Base-by-base conservation (phyloP, 176 grass and related monocot genomes). In the Areca catechu region DNA sequence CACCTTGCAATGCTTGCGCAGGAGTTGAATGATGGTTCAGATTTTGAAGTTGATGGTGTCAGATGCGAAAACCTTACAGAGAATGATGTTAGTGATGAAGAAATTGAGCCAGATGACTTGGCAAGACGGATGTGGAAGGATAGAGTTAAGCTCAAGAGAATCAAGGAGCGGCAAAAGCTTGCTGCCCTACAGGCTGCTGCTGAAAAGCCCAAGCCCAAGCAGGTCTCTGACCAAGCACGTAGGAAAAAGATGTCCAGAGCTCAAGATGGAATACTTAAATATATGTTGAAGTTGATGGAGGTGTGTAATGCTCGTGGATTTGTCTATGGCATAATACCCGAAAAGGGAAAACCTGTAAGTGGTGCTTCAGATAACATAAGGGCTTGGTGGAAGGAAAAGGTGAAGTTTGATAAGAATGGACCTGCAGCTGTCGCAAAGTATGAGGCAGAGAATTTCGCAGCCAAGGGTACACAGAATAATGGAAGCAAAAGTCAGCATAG, bases 351-450 rank as follows among this genome's bases (percentile, higher is more conserved):
- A 74, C 88, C 93, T 18, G 84, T 98, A 3, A 89, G 88, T 7
- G 93, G 93, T 0, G 81, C 93, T 16, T 98, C 93, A 0, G 93
- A 98, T 65, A 98, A 98, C 14, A 83, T 98, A 48, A 81, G 93
- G 71, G 93, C 88, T 34, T 98, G 93, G 93, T 98, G 93, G 93
- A 98, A 98, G 78, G 93, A 98, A 65, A 98, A 92, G 73, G 93
- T 98, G 24, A 92, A 73, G 78, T 98, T 98, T 67, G 93, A 92
- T 75, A 98, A 92, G 79, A 98, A 98, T 7, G 93, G 93, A 1
- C 93, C 81, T 0, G 84, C 67, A 0, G 93, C 93, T 5, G 88
- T 98, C 16, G 80, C 79, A 0, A 98, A 89, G 24, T 92, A 92
- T 3, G 78, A 92, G 76, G 52, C 81, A 4, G 93, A 92, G 12